Percentiles rank a stretch among this genome's conserved stretches.
Conservation (phyloP, 306 rosid species). For the Psophocarpus tetragonolobus region DNA sequence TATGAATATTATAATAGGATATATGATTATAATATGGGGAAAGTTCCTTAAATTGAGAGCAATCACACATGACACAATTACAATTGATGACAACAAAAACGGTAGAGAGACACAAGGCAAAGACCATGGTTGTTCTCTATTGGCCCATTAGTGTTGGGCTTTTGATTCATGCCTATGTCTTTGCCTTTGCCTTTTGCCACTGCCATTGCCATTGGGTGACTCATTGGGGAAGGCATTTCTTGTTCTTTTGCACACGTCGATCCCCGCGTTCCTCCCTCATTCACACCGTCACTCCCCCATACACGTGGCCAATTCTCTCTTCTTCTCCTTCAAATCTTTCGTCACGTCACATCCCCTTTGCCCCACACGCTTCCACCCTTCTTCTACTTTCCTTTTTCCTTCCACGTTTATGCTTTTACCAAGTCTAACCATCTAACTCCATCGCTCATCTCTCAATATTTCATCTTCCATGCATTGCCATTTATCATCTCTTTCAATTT, state of each 20-base stretch:
- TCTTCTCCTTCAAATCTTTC: conserved; percentile 25
- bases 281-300: conserved; percentile 4
- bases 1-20: background rate
- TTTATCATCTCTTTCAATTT: no score
- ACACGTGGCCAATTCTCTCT: conserved; percentile 62
- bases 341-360: conserved; percentile 57
- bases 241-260: conserved; percentile 57
- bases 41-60: conserved; percentile 44
- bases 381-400: no score
- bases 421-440: no score
- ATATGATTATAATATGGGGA: conserved; percentile 13
- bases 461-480: no score
- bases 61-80: conserved; percentile 43
- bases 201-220: conserved; percentile 1
- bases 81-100: conserved; percentile 2
- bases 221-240: conserved; percentile 22
- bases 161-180: conserved; percentile 17
- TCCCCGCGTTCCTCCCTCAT: conserved; percentile 70
- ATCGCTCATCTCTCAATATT: no score
- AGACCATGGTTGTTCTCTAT: conserved; percentile 13
- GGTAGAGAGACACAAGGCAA: background rate
- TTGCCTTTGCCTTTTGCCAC: background rate
- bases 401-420: no score
- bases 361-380: conserved; percentile 64
- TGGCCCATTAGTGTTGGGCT: conserved; percentile 45